Percentiles rank a stretch among this genome's conserved stretches.
Conservation (phyloP, 768 basidiomycete species). For the Russula sp. region DNA sequence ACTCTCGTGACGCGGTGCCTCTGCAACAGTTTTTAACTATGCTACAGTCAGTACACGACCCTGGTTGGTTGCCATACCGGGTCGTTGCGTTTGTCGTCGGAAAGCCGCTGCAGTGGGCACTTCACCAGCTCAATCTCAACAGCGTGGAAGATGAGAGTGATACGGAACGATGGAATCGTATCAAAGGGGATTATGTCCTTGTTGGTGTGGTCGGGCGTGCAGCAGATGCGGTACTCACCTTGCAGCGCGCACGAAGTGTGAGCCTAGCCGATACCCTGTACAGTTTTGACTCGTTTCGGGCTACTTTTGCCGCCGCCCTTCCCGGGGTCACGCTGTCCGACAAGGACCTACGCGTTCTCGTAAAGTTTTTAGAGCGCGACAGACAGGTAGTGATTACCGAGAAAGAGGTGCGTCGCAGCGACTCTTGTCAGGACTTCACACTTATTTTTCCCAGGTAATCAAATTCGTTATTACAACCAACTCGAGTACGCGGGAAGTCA, state of each 20-base stretch:
- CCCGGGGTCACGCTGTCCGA: conserved; percentile 51
- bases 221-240: conserved; percentile 53
- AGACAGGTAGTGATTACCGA: conserved; percentile 58
- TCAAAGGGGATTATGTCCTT: conserved; percentile 73
- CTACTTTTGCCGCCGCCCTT: conserved; percentile 50
- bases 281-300: conserved; percentile 57
- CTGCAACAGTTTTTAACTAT: conserved; percentile 54
- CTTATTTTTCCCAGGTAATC: conserved; percentile 54
- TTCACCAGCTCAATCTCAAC: conserved; percentile 73
- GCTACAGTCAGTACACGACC: conserved; percentile 60
- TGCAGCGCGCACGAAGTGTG: conserved; percentile 43
- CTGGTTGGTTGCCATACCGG: conserved; percentile 65
- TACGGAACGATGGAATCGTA: conserved; percentile 48
- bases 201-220: conserved; percentile 61
- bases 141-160: conserved; percentile 55
- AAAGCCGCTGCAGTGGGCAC: conserved; percentile 82
- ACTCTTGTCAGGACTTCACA: background rate
- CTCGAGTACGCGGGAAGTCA: conserved; percentile 50
- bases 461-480: conserved; percentile 59
- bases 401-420: conserved; percentile 52
- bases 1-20: conserved; percentile 45
- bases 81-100: conserved; percentile 70
- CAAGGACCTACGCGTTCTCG: conserved; percentile 61
- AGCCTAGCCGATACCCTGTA: conserved; percentile 62
- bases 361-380: conserved; percentile 81